These are phyloP conservation scores for Cladosporium sphaerospermum DNA, from an alignment of 2,329 filamentous ascomycete genomes.

Conservation along the genomic window DNA sequence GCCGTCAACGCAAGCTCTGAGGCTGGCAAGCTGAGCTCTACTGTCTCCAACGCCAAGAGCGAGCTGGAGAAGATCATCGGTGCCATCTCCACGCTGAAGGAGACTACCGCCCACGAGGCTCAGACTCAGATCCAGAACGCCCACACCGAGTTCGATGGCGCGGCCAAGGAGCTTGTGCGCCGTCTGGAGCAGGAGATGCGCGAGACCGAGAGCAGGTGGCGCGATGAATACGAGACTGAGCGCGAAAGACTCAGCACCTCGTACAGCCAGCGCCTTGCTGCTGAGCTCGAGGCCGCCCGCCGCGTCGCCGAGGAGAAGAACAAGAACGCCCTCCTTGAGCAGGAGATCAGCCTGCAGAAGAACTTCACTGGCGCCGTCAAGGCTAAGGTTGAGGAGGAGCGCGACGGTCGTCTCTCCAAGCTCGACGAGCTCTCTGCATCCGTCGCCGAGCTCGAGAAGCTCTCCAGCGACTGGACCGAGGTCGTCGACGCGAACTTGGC, in stretches of 20 bases:
- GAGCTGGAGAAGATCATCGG: constrained; percentile 71
- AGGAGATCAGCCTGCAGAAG: constrained; percentile 82
- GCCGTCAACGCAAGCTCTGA: constrained; percentile 84
- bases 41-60: constrained; percentile 78
- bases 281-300: constrained; percentile 71
- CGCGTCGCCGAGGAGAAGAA: constrained; percentile 77
- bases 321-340: constrained; percentile 80
- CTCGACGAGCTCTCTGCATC: constrained; percentile 71
- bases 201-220: constrained; percentile 74
- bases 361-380: constrained; percentile 74
- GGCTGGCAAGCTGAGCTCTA: constrained; percentile 67
- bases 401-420: constrained; percentile 77
- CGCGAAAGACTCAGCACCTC: constrained; percentile 69
- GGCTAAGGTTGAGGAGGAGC: constrained; percentile 79
- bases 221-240: constrained; percentile 81
- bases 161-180: constrained; percentile 77
- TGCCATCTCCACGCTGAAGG: constrained; percentile 70
- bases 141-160: constrained; percentile 75
- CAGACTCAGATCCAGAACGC: constrained; percentile 66
- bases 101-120: constrained; percentile 61
- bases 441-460: constrained; percentile 76
- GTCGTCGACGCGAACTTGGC: constrained; percentile 86
- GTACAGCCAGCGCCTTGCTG: constrained; percentile 74
- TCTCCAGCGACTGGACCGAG: constrained; percentile 83
- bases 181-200: constrained; percentile 81